These are phyloP conservation scores for Yarrowia deformans DNA, from an alignment of 805 yeast species.

Conservation along the genomic window DNA sequence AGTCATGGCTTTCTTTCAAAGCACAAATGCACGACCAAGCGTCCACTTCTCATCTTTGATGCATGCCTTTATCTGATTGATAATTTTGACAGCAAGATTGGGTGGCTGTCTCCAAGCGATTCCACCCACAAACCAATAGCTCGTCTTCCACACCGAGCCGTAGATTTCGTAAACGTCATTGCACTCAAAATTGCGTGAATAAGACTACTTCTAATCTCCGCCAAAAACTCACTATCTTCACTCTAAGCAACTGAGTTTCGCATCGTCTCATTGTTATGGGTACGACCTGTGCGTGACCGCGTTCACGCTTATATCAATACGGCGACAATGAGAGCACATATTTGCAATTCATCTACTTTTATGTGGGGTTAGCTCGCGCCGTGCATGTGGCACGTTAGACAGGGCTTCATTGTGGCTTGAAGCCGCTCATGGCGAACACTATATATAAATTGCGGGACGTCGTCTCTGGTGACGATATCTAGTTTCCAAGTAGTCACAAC, in stretches of 20 bases:
- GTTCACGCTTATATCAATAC: background rate
- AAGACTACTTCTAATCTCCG: background rate
- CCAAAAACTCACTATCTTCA: background rate
- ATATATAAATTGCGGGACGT: background rate
- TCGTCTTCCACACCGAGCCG: background rate
- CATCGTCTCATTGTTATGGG: background rate
- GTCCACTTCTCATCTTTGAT: background rate
- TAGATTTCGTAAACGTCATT: no score
- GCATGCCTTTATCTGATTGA: conserved; percentile 12
- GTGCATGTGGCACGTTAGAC: conserved; percentile 18
- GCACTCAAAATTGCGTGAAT: background rate
- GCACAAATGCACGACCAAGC: background rate
- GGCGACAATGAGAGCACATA: background rate
- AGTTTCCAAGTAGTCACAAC: background rate
- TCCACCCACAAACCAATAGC: background rate
- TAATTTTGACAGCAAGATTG: conserved; percentile 7
- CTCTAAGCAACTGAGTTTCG: background rate
- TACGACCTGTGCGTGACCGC: background rate
- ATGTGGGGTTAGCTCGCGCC: conserved; percentile 36
- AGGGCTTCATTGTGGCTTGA: conserved; percentile 16
- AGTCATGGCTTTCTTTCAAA: background rate
- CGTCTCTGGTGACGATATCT: background rate
- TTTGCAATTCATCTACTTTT: conserved; percentile 18
- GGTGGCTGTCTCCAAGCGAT: background rate
- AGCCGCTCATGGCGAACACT: conserved; percentile 11